phyloP scores from a whole-genome alignment of 306 rosid species.

The Acacia melanoxylon region DNA sequence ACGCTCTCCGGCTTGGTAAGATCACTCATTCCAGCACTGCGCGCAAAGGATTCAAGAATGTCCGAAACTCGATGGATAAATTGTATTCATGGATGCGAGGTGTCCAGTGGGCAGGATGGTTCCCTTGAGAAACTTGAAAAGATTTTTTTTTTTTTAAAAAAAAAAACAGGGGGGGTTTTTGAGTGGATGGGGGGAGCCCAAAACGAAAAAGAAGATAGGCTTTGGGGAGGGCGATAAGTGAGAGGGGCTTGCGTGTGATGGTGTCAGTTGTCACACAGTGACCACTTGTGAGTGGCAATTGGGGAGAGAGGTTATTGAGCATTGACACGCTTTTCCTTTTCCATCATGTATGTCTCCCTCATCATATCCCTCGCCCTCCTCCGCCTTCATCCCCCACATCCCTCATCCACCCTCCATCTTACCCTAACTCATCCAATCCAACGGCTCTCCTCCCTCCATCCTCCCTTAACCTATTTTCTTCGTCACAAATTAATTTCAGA shows the following conservation, averaged over 20 bases:
- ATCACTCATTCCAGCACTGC: too few species aligned
- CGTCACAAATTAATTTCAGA: neutral
- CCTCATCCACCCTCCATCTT: neutral
- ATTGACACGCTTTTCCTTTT: neutral
- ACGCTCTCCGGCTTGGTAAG: too few species aligned
- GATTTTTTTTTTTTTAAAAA: too few species aligned
- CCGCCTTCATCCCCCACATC: too few species aligned
- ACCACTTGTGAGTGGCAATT: neutral
- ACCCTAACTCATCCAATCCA: conserved; percentile 18
- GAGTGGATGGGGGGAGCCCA: too few species aligned
- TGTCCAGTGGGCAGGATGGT: too few species aligned
- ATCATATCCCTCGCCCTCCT: too few species aligned
- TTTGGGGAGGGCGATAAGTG: neutral
- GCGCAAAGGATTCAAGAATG: too few species aligned
- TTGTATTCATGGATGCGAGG: too few species aligned
- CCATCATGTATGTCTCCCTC: neutral
- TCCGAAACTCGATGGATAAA: too few species aligned
- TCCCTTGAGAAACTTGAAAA: too few species aligned
- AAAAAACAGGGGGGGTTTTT: too few species aligned
- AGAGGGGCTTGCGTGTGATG: neutral
- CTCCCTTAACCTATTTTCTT: neutral
- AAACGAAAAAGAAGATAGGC: neutral
- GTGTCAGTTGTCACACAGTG: neutral
- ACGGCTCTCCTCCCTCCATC: conserved; percentile 16
- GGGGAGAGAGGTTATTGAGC: neutral